Conservation (phyloP, 148 eudicot genomes). For the Euryodendron excelsum region DNA sequence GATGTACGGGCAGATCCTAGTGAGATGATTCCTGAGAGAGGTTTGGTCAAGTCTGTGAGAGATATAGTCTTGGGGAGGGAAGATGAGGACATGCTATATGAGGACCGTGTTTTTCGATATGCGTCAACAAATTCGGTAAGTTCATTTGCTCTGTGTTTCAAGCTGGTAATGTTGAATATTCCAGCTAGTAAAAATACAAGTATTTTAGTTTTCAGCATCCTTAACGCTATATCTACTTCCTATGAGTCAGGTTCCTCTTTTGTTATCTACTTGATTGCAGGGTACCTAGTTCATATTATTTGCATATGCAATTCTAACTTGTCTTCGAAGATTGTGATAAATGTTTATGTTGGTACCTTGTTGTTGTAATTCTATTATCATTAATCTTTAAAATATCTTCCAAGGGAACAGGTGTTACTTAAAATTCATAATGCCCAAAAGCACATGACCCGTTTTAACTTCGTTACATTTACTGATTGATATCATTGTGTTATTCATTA, state of each 20-base stretch:
- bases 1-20: constrained; percentile 48
- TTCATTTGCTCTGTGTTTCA: constrained; percentile 2
- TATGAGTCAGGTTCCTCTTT: constrained; percentile 1
- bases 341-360: background rate
- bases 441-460: background rate
- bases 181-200: background rate
- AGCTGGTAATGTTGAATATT: background rate
- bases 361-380: background rate
- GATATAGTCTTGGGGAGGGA: constrained; percentile 61
- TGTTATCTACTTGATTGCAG: background rate
- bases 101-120: constrained; percentile 84
- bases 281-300: background rate
- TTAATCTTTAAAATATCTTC: background rate
- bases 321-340: background rate
- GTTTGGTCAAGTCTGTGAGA: constrained; percentile 67
- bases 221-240: background rate
- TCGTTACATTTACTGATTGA: background rate
- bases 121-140: constrained; percentile 88
- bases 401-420: background rate
- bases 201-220: background rate
- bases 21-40: constrained; percentile 62
- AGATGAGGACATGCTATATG: constrained; percentile 80
- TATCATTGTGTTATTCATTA: background rate
- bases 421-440: background rate
- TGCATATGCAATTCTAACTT: background rate